Evolutionary conservation across 441 rosid species (phyloP).

Genomic region (Pelargonium myrrhifolium): DNA sequence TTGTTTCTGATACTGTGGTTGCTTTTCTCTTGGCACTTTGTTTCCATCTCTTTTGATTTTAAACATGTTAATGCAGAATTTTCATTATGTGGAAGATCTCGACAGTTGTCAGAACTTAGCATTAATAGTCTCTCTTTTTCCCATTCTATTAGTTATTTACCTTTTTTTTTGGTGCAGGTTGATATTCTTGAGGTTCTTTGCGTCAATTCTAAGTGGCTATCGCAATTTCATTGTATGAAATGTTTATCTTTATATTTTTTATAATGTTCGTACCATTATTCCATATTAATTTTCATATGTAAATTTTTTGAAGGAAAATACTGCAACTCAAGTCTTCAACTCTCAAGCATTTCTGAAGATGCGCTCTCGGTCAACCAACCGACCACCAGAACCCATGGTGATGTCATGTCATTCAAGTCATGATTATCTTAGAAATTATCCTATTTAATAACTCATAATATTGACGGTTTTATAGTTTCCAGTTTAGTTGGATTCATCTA

Average conservation of each 20-base stretch:
- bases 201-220: conserved; percentile 79
- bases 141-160: background rate
- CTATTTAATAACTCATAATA: background rate
- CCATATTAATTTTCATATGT: conserved; percentile 10
- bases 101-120: background rate
- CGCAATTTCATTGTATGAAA: conserved; percentile 90
- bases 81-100: background rate
- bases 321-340: conserved; percentile 59
- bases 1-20: background rate
- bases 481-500: background rate
- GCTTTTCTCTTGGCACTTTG: conserved; percentile 7
- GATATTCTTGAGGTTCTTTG: conserved; percentile 87
- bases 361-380: conserved; percentile 86
- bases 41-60: conserved; percentile 5
- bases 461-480: background rate
- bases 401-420: conserved; percentile 17
- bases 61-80: background rate
- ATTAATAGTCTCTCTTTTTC: background rate
- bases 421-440: conserved; percentile 7
- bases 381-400: conserved; percentile 92
- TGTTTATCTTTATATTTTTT: conserved; percentile 14
- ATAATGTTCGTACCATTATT: background rate
- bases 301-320: conserved; percentile 54
- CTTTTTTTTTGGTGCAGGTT: conserved; percentile 36
- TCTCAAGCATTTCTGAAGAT: conserved; percentile 83